Conservation (phyloP, 371 early-diverging fungal genomes). For the Actinomortierella ambigua region DNA sequence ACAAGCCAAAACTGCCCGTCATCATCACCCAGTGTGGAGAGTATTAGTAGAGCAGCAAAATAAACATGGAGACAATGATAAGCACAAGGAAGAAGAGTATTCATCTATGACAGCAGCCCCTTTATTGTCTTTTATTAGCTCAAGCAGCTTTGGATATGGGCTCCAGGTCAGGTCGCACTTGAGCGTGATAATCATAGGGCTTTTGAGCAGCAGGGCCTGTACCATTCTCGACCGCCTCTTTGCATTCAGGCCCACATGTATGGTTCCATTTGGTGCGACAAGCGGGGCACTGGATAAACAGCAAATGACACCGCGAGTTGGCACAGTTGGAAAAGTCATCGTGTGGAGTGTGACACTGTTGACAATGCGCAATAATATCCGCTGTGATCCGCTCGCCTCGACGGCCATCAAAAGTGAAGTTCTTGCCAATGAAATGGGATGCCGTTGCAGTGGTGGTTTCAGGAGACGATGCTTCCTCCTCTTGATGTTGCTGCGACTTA, state of each 20-base stretch:
- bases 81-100: no score
- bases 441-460: constrained; percentile 8
- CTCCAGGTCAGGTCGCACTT: constrained; percentile 48
- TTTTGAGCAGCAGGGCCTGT: constrained; percentile 24
- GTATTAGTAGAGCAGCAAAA: constrained; percentile 23
- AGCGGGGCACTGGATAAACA: constrained; percentile 72
- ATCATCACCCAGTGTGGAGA: constrained; percentile 74
- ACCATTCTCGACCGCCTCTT: constrained; percentile 45
- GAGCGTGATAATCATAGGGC: constrained; percentile 57
- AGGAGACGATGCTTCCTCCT: constrained; percentile 13
- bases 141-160: constrained; percentile 12
- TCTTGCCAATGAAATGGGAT: constrained; percentile 74
- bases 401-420: constrained; percentile 82
- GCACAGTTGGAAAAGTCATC: constrained; percentile 71
- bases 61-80: no score
- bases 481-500: constrained; percentile 19
- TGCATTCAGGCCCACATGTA: constrained; percentile 69
- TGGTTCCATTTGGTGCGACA: constrained; percentile 61
- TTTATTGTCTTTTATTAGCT: not conserved
- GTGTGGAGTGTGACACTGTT: constrained; percentile 72
- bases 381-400: constrained; percentile 72
- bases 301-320: constrained; percentile 67
- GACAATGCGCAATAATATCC: constrained; percentile 67
- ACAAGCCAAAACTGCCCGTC: constrained; percentile 88
- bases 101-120: not conserved